These are phyloP conservation scores for Hygrocybe punicea DNA, from an alignment of 768 basidiomycete species.

Conservation along the genomic window DNA sequence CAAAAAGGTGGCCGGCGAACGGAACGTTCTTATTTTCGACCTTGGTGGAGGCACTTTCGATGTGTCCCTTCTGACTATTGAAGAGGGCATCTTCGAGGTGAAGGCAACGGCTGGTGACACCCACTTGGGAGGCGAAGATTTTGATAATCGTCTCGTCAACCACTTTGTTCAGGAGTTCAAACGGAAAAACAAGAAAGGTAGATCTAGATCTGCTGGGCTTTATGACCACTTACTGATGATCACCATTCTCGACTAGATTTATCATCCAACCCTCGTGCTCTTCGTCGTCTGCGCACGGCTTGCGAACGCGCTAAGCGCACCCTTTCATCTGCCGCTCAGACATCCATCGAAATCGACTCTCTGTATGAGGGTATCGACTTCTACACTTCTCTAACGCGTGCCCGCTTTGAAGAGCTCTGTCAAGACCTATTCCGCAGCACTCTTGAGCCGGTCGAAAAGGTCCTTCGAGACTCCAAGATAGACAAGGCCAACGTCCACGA, in stretches of 20 bases:
- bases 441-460: constrained; percentile 95
- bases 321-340: constrained; percentile 93
- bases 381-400: constrained; percentile 97
- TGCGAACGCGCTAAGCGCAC: constrained; percentile 99
- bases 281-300: constrained; percentile 94
- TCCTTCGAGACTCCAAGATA: constrained; percentile 96
- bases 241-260: constrained; percentile 50
- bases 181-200: constrained; percentile 95
- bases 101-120: constrained; percentile 99
- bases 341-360: constrained; percentile 97
- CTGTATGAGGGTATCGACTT: constrained; percentile 98
- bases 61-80: constrained; percentile 98
- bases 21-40: constrained; percentile 99
- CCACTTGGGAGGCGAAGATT: constrained; percentile 99
- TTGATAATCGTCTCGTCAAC: constrained; percentile 96
- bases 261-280: constrained; percentile 87
- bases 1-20: constrained; percentile 90
- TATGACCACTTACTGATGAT: neutral
- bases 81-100: constrained; percentile 96
- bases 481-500: constrained; percentile 95
- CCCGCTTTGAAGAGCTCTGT: constrained; percentile 95
- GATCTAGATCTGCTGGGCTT: constrained; percentile 9
- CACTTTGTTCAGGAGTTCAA: constrained; percentile 97
- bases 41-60: constrained; percentile 99
- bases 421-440: constrained; percentile 93